Percentiles rank a stretch among this genome's conserved stretches.
Conservation (phyloP, 805 yeast genomes). For the Candida broadrunensis region DNA sequence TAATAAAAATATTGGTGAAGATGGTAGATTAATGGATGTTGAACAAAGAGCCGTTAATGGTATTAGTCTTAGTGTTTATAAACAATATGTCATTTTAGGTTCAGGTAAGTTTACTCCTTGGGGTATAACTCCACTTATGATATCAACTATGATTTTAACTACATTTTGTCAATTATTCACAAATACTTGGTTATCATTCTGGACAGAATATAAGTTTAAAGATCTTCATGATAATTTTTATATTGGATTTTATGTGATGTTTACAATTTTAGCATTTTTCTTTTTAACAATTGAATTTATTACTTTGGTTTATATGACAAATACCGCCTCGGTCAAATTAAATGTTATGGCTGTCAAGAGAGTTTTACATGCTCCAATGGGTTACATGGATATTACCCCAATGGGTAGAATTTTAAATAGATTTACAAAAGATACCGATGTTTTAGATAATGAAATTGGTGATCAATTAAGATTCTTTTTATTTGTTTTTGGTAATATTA, state of each 20-base stretch:
- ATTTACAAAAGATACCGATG: conserved; percentile 85
- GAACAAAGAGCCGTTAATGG: conserved; percentile 62
- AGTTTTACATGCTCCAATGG: conserved; percentile 76
- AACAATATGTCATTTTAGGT: conserved; percentile 51
- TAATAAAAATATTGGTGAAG: conserved; percentile 19
- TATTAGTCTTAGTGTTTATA: conserved; percentile 47
- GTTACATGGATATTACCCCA: conserved; percentile 82
- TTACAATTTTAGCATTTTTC: conserved; percentile 48
- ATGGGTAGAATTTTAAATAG: conserved; percentile 83
- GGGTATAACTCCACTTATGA: conserved; percentile 18
- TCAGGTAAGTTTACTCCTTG: conserved; percentile 43
- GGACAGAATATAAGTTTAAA: conserved; percentile 61
- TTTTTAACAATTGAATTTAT: conserved; percentile 42
- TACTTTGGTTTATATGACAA: conserved; percentile 47
- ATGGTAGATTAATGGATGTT: conserved; percentile 31
- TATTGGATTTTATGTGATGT: conserved; percentile 70
- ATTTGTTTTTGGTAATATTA: conserved; percentile 49
- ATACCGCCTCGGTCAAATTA: conserved; percentile 53
- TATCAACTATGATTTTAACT: conserved; percentile 24
- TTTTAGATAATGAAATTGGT: conserved; percentile 73
- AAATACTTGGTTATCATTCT: conserved; percentile 80
- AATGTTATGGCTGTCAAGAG: conserved; percentile 59
- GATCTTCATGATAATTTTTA: conserved; percentile 51
- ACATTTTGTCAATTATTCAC: conserved; percentile 57
- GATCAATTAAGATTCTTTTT: conserved; percentile 65